These are phyloP conservation scores for Globisporangium irregulare DNA, from an alignment of 352 stramenopile genomes.

Conservation along the genomic window DNA sequence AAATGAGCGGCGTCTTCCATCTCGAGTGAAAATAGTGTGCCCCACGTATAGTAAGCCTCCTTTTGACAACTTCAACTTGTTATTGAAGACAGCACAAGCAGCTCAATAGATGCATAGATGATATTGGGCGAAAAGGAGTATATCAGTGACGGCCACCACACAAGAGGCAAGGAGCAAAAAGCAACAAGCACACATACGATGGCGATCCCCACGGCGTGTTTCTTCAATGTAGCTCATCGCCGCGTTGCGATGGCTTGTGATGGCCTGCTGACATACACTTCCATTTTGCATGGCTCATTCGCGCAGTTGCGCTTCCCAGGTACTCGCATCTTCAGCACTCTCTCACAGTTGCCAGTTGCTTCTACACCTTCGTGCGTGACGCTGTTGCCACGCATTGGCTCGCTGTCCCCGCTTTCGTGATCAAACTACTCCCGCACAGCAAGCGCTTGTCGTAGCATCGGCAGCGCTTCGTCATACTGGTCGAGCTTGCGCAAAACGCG, in stretches of 20 bases:
- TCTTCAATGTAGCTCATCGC: too few species aligned
- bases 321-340: constrained; percentile 41
- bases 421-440: constrained; percentile 6
- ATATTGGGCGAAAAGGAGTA: too few species aligned
- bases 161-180: too few species aligned
- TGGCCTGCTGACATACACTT: constrained; percentile 29
- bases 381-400: constrained; percentile 42
- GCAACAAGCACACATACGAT: too few species aligned
- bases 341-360: constrained; percentile 46
- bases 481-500: constrained; percentile 40
- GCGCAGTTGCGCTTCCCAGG: constrained; percentile 47
- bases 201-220: too few species aligned
- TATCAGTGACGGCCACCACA: too few species aligned
- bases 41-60: neutral
- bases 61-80: too few species aligned
- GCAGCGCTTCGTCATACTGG: constrained; percentile 41
- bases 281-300: constrained; percentile 41
- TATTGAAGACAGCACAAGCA: too few species aligned
- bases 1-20: neutral
- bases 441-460: constrained; percentile 37
- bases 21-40: neutral
- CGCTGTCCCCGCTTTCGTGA: neutral
- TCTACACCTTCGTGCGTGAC: constrained; percentile 69
- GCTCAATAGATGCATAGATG: too few species aligned
- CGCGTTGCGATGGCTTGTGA: too few species aligned